Percentiles rank a stretch among this genome's conserved stretches.
Evolutionary conservation across 2,329 filamentous ascomycete genomes (phyloP).

Genomic region (Trichoderma koningii): DNA sequence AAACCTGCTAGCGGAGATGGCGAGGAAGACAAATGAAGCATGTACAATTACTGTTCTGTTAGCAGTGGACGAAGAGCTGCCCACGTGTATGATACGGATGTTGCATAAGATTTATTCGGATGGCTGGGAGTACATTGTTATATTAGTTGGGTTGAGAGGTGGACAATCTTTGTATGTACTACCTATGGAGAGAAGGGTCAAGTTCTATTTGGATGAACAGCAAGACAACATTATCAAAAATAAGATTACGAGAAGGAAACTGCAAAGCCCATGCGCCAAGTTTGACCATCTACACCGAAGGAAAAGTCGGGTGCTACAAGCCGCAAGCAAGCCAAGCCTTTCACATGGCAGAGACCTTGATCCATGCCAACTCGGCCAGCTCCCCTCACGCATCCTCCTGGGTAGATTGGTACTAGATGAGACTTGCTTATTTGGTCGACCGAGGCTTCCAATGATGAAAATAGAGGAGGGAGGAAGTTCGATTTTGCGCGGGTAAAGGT

Average conservation of each 20-base stretch:
- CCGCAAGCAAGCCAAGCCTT: background rate
- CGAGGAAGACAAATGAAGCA: background rate
- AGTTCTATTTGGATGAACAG: no score
- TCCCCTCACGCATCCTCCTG: background rate
- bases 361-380: background rate
- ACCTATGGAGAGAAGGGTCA: no score
- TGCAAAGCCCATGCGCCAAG: background rate
- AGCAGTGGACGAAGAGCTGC: background rate
- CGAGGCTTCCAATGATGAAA: background rate
- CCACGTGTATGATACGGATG: conserved; percentile 1
- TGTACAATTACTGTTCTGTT: background rate
- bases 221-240: background rate
- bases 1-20: background rate
- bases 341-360: conserved; percentile 7
- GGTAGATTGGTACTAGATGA: background rate
- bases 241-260: background rate
- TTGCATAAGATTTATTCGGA: background rate
- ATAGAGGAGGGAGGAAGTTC: background rate
- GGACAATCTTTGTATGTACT: background rate
- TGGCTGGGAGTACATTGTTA: background rate
- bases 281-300: background rate
- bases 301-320: background rate
- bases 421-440: conserved; percentile 7
- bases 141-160: background rate
- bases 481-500: no score